Percentiles rank a stretch among this genome's conserved stretches.
Conservation (phyloP, 2,329 filamentous ascomycete species). For the Hypomyces rosellus region DNA sequence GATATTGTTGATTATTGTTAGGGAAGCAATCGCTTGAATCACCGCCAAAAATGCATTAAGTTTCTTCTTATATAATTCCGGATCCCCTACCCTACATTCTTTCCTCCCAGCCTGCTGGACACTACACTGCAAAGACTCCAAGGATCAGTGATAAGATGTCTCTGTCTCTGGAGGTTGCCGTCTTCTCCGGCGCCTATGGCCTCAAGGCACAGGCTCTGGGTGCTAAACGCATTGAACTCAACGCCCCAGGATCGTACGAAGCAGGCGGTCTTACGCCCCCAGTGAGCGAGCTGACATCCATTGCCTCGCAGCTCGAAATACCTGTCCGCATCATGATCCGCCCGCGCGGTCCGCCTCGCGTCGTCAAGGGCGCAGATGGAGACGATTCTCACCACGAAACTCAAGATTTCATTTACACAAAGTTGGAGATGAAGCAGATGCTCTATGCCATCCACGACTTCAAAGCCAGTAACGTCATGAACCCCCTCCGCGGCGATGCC, state of each 20-base stretch:
- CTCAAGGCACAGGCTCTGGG: constrained; percentile 35
- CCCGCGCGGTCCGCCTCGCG: constrained; percentile 28
- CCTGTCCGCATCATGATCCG: constrained; percentile 52
- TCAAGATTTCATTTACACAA: constrained; percentile 44
- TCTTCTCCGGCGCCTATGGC: constrained; percentile 42
- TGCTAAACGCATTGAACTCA: constrained; percentile 48
- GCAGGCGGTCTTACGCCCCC: constrained; percentile 47
- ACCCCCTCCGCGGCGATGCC: constrained; percentile 40
- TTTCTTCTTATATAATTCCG: neutral
- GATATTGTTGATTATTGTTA: too few species aligned
- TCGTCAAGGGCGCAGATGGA: neutral
- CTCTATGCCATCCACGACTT: constrained; percentile 30
- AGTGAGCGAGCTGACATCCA: constrained; percentile 29
- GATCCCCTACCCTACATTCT: neutral
- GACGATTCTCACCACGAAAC: neutral
- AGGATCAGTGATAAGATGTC: neutral
- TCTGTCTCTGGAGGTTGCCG: constrained; percentile 44
- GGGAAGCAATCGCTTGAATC: too few species aligned
- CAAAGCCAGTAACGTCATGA: constrained; percentile 31
- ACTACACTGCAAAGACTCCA: neutral
- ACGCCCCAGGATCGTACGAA: constrained; percentile 43
- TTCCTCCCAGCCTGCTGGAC: neutral
- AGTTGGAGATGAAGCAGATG: constrained; percentile 41
- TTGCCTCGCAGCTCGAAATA: constrained; percentile 24
- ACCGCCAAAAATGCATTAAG: too few species aligned